Conservation (phyloP, 2,329 filamentous ascomycete genomes). For the Fusarium lyarnte region DNA sequence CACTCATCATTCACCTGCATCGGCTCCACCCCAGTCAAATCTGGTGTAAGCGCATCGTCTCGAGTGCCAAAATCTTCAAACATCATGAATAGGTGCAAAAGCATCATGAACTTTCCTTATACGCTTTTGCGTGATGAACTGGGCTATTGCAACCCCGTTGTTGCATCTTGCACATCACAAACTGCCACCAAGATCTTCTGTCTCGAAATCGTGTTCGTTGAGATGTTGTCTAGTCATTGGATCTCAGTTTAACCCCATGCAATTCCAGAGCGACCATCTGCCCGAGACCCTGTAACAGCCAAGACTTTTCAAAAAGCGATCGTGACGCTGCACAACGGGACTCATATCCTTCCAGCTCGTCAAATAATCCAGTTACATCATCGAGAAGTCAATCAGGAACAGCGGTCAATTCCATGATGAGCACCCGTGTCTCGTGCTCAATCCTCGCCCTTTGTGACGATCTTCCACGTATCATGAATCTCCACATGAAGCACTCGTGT, state of each 20-base stretch:
- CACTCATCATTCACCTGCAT: slow-evolving; percentile 18
- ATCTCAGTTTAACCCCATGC: slow-evolving; percentile 1
- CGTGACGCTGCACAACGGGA: slow-evolving; percentile 23
- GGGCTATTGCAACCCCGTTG: neutral
- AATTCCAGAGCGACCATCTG: slow-evolving; percentile 32
- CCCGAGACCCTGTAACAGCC: slow-evolving; percentile 36
- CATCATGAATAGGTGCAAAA: slow-evolving; percentile 21
- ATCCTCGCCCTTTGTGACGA: slow-evolving; percentile 12
- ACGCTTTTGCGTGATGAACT: neutral
- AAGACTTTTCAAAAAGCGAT: slow-evolving; percentile 37
- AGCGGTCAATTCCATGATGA: slow-evolving; percentile 18
- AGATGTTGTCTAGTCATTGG: neutral
- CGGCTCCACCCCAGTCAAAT: slow-evolving; percentile 25
- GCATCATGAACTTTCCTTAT: slow-evolving; percentile 24
- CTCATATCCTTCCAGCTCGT: slow-evolving; percentile 23
- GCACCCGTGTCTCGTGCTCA: neutral
- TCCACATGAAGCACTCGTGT: slow-evolving; percentile 25
- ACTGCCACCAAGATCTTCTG: neutral
- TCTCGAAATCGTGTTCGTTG: neutral
- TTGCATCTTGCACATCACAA: neutral
- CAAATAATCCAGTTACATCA: slow-evolving; percentile 24
- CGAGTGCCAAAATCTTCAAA: neutral
- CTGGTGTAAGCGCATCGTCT: slow-evolving; percentile 26
- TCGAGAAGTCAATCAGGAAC: slow-evolving; percentile 18
- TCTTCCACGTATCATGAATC: slow-evolving; percentile 30